These are phyloP conservation scores for Yamadazyma atmosphaerica DNA, from an alignment of 1,139 yeast species.

Conservation along the genomic window DNA sequence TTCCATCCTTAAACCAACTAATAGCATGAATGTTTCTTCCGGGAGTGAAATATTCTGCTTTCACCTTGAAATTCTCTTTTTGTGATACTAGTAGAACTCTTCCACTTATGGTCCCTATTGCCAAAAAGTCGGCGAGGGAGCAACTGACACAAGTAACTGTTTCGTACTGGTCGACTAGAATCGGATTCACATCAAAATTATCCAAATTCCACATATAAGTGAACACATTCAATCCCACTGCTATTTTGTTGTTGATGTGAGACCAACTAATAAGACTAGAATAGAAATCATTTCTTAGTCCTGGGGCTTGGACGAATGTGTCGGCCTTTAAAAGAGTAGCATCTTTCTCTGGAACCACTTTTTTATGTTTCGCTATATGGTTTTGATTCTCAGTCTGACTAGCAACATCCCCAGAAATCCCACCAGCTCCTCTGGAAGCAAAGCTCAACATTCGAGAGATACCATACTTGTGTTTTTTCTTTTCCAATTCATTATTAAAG, in stretches of 20 bases:
- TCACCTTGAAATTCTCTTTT: constrained; percentile 7
- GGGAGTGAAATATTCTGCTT: constrained; percentile 3
- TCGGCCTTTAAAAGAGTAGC: not conserved
- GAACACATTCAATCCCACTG: constrained; percentile 65
- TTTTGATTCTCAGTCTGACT: not conserved
- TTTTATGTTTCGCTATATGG: not conserved
- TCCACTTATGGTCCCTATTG: constrained; percentile 52
- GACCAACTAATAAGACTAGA: constrained; percentile 82
- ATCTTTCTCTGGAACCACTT: not conserved
- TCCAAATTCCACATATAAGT: constrained; percentile 69
- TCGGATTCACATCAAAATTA: constrained; percentile 37
- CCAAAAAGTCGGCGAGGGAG: constrained; percentile 44
- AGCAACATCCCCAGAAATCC: not conserved
- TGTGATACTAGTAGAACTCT: constrained; percentile 24
- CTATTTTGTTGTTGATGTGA: constrained; percentile 46
- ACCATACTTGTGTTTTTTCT: not conserved
- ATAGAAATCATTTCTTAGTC: constrained; percentile 77
- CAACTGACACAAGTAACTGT: constrained; percentile 61
- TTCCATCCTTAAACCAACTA: constrained; percentile 55
- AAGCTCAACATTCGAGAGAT: not conserved
- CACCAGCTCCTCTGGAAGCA: not conserved
- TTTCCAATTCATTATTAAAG: constrained; percentile 5
- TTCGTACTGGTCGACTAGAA: constrained; percentile 28
- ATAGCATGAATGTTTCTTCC: constrained; percentile 57
- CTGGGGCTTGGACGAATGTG: constrained; percentile 62